phyloP scores from a whole-genome alignment of 192 early-diverging fungal genomes.

The Phycomyces nitens region DNA sequence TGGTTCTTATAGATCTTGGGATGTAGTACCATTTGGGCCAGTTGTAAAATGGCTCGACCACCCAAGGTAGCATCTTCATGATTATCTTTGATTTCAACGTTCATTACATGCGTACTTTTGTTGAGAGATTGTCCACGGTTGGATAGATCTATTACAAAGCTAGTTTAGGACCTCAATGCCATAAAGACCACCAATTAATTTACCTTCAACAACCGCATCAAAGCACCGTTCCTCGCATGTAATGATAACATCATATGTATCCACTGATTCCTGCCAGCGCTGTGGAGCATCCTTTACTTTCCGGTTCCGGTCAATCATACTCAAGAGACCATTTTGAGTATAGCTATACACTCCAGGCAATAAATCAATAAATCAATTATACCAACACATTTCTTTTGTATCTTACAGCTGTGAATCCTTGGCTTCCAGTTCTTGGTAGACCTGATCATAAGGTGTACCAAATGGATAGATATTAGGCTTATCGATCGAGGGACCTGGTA shows the following conservation, averaged over 20 bases:
- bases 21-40: slow-evolving; percentile 76
- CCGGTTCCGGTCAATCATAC: slow-evolving; percentile 94
- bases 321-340: slow-evolving; percentile 80
- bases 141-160: slow-evolving; percentile 60
- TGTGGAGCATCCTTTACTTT: slow-evolving; percentile 88
- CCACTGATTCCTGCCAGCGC: slow-evolving; percentile 72
- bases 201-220: slow-evolving; percentile 90
- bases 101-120: slow-evolving; percentile 85
- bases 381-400: background rate
- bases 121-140: slow-evolving; percentile 64
- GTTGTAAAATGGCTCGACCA: slow-evolving; percentile 76
- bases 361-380: background rate
- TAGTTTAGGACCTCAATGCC: background rate
- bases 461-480: slow-evolving; percentile 92
- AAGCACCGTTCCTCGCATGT: slow-evolving; percentile 96
- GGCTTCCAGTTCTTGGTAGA: slow-evolving; percentile 73
- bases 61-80: slow-evolving; percentile 83
- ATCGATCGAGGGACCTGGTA: slow-evolving; percentile 83
- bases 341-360: slow-evolving; percentile 49
- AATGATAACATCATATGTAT: slow-evolving; percentile 87
- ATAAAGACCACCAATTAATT: too few relatives aligned
- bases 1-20: too few relatives aligned
- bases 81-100: slow-evolving; percentile 96
- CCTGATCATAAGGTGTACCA: slow-evolving; percentile 89
- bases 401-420: slow-evolving; percentile 67